Percentiles rank a stretch among this genome's conserved stretches.
phyloP scores from a whole-genome alignment of 495 filamentous ascomycete genomes.

The Penicillium canariense region DNA sequence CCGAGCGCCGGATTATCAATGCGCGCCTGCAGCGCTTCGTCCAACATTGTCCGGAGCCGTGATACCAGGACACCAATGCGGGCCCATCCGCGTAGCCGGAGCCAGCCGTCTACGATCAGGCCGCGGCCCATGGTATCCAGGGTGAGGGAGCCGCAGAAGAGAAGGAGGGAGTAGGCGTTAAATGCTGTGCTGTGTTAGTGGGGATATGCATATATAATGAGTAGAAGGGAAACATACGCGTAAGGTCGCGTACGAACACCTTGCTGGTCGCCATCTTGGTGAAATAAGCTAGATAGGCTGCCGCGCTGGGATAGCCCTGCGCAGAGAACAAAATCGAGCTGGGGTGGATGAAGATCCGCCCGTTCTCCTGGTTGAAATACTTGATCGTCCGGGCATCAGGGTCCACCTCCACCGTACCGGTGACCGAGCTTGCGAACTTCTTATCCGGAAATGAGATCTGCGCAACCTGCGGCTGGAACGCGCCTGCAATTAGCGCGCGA shows the following conservation, averaged over 20 bases:
- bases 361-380: slow-evolving; percentile 84
- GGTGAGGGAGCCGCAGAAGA: slow-evolving; percentile 83
- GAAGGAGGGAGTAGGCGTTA: slow-evolving; percentile 82
- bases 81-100: slow-evolving; percentile 88
- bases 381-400: slow-evolving; percentile 89
- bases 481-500: slow-evolving; percentile 82
- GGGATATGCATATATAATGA: background rate
- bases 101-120: slow-evolving; percentile 89
- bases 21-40: slow-evolving; percentile 72
- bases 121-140: slow-evolving; percentile 88
- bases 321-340: slow-evolving; percentile 79
- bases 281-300: slow-evolving; percentile 79
- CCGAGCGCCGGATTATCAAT: slow-evolving; percentile 68
- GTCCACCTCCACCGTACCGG: slow-evolving; percentile 86
- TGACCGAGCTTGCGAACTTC: slow-evolving; percentile 81
- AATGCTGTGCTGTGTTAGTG: slow-evolving; percentile 57
- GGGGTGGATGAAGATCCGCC: slow-evolving; percentile 90
- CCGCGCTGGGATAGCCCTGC: slow-evolving; percentile 66
- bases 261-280: slow-evolving; percentile 87
- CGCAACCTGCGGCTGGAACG: slow-evolving; percentile 88
- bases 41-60: slow-evolving; percentile 78
- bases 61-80: slow-evolving; percentile 88
- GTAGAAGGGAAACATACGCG: slow-evolving; percentile 57
- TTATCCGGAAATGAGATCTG: slow-evolving; percentile 91
- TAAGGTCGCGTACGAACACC: slow-evolving; percentile 82